Percentiles rank a stretch among this genome's conserved stretches.
phyloP scores from a whole-genome alignment of 345 rosid genomes.

The Combretum micranthum region DNA sequence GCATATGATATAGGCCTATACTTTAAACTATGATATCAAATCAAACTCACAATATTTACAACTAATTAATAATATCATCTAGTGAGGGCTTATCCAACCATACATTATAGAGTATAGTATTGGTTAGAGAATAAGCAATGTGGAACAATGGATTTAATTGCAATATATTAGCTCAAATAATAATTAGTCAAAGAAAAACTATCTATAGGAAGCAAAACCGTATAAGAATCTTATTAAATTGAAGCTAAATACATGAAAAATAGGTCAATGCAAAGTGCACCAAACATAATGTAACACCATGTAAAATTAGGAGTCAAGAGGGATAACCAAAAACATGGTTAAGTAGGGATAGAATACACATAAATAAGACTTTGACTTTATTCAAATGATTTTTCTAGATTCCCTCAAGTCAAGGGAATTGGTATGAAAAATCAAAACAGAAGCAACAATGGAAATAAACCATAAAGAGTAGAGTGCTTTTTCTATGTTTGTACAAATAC shows the following conservation, averaged over 20 bases:
- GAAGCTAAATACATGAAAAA: slow-evolving; percentile 4
- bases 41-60: no score
- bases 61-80: no score
- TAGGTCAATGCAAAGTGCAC: neutral
- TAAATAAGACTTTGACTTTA: slow-evolving; percentile 1
- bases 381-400: neutral
- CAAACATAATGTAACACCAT: neutral
- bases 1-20: no score
- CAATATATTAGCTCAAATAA: slow-evolving; percentile 3
- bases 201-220: slow-evolving; percentile 1
- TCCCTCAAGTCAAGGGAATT: slow-evolving; percentile 7
- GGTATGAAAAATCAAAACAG: slow-evolving; percentile 8
- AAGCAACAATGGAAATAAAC: neutral
- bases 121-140: no score
- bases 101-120: no score
- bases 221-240: slow-evolving; percentile 4
- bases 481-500: neutral
- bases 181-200: slow-evolving; percentile 1
- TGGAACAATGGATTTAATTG: no score
- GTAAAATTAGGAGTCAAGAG: neutral
- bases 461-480: neutral
- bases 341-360: neutral
- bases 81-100: no score
- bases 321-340: neutral
- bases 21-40: no score